A percentile compares a stretch with the other conserved stretches of the same genome.
Evolutionary conservation across 306 rosid genomes (phyloP).

Genomic region (Pyrus pyrifolia): DNA sequence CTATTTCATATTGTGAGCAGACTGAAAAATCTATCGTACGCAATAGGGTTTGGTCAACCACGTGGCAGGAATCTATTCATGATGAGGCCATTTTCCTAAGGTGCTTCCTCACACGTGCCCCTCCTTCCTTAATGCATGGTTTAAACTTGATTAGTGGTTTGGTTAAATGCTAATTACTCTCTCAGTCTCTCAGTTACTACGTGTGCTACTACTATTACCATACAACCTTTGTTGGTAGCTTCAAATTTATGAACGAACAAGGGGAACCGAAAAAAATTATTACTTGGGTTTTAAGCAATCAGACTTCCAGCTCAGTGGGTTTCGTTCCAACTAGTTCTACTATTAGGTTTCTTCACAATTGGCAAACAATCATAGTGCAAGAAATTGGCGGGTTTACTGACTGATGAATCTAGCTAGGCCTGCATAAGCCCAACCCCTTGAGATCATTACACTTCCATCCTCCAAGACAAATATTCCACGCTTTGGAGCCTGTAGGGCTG

Average conservation of each 20-base stretch:
- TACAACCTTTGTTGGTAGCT: neutral
- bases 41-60: slow-evolving; percentile 24
- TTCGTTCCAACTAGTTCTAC: too few relatives aligned
- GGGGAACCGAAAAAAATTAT: neutral
- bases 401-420: neutral
- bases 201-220: neutral
- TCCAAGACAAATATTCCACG: too few relatives aligned
- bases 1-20: too few relatives aligned
- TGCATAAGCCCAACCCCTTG: neutral
- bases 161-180: neutral
- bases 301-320: neutral
- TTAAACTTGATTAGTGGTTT: neutral
- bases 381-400: too few relatives aligned
- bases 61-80: slow-evolving; percentile 31
- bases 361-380: too few relatives aligned
- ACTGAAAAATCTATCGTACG: too few relatives aligned
- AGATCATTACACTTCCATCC: neutral
- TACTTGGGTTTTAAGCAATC: neutral
- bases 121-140: slow-evolving; percentile 3
- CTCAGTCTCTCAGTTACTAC: slow-evolving; percentile 1
- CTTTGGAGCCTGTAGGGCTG: too few relatives aligned
- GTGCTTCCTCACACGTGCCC: slow-evolving; percentile 51
- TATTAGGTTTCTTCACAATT: too few relatives aligned
- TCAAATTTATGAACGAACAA: neutral
- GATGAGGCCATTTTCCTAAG: slow-evolving; percentile 16